Conservation (phyloP, 2,329 filamentous ascomycete genomes). For the Diaporthe sp. region DNA sequence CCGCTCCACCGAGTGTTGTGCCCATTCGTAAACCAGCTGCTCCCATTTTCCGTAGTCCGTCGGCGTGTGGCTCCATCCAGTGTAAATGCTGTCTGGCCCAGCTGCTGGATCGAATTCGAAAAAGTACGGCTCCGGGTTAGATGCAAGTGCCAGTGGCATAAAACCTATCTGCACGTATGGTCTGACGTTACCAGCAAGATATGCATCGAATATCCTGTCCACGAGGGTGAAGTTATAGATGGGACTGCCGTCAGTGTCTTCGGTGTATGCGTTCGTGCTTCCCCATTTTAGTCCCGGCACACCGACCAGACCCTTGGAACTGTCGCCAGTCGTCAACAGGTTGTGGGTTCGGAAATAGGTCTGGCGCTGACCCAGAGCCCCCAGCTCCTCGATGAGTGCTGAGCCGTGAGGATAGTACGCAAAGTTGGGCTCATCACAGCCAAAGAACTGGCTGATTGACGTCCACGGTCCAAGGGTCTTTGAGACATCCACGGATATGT, state of each 20-base stretch:
- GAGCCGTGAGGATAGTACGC: slow-evolving; percentile 22
- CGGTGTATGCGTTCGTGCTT: slow-evolving; percentile 33
- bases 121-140: slow-evolving; percentile 23
- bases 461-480: slow-evolving; percentile 10
- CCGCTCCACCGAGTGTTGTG: slow-evolving; percentile 17
- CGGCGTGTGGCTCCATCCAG: slow-evolving; percentile 23
- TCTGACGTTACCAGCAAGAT: slow-evolving; percentile 30
- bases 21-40: slow-evolving; percentile 18
- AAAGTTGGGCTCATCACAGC: slow-evolving; percentile 34
- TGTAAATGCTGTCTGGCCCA: slow-evolving; percentile 32
- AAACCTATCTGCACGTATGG: slow-evolving; percentile 27
- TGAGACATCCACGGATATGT: slow-evolving; percentile 23
- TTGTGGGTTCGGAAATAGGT: slow-evolving; percentile 34
- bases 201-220: slow-evolving; percentile 27
- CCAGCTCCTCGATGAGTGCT: slow-evolving; percentile 29
- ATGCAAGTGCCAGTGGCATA: slow-evolving; percentile 29
- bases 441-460: slow-evolving; percentile 27
- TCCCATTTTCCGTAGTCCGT: slow-evolving; percentile 26
- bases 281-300: slow-evolving; percentile 31
- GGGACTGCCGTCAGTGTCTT: slow-evolving; percentile 10
- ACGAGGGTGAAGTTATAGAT: slow-evolving; percentile 34
- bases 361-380: slow-evolving; percentile 11
- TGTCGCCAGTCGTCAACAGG: slow-evolving; percentile 30
- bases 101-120: slow-evolving; percentile 29
- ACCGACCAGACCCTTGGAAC: slow-evolving; percentile 27